These are phyloP conservation scores for Pythium grandisporangium DNA, from an alignment of 352 stramenopile genomes.

Conservation along the genomic window DNA sequence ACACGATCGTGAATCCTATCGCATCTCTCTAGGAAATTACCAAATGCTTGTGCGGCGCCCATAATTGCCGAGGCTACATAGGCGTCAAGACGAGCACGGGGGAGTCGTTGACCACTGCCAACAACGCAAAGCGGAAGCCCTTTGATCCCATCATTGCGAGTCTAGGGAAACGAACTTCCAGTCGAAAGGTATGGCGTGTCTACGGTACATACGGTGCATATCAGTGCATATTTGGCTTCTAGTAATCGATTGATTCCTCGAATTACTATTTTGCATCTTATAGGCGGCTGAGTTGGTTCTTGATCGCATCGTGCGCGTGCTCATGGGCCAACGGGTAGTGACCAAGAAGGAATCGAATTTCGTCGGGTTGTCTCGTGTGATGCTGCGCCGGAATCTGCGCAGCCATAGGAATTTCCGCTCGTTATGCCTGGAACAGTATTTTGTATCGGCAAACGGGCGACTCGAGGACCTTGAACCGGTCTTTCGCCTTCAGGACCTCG, in stretches of 20 bases:
- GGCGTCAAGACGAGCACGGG: slow-evolving; percentile 50
- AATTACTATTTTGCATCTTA: background rate
- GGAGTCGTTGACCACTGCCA: background rate
- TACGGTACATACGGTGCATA: no score
- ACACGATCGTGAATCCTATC: no score
- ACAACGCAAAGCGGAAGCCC: background rate
- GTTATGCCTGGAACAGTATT: slow-evolving; percentile 52
- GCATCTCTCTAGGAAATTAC: slow-evolving; percentile 45
- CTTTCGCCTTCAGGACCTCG: slow-evolving; percentile 32
- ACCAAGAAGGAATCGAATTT: slow-evolving; percentile 33
- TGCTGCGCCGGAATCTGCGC: slow-evolving; percentile 50
- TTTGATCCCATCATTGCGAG: slow-evolving; percentile 19
- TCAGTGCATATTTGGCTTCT: no score
- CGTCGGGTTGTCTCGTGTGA: slow-evolving; percentile 36
- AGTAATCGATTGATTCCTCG: no score
- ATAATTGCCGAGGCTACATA: slow-evolving; percentile 64
- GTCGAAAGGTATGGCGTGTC: slow-evolving; percentile 20
- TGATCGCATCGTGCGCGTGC: slow-evolving; percentile 33
- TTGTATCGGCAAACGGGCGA: slow-evolving; percentile 20
- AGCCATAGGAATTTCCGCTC: slow-evolving; percentile 47
- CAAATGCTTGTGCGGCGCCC: slow-evolving; percentile 47
- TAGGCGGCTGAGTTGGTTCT: slow-evolving; percentile 52
- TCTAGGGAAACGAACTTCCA: slow-evolving; percentile 7
- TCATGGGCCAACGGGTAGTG: slow-evolving; percentile 34
- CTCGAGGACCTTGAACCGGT: slow-evolving; percentile 36